Percentiles rank a stretch among this genome's conserved stretches.
Evolutionary conservation across 139 green algal species (phyloP).

Genomic region (Chlamydomonas sphaeroides): DNA sequence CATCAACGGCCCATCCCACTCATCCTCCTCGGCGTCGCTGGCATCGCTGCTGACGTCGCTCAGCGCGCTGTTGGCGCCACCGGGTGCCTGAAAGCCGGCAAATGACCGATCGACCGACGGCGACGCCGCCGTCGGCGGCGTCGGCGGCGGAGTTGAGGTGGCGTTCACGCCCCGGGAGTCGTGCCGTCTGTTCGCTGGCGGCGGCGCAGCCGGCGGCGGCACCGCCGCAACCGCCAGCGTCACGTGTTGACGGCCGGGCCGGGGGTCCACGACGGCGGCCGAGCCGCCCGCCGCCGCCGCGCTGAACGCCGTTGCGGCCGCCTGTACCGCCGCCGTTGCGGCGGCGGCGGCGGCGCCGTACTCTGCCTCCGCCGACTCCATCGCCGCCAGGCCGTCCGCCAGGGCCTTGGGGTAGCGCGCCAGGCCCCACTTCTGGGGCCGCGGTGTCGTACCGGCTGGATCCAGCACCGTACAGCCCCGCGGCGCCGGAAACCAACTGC

Average conservation of each 20-base stretch:
- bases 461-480: not conserved
- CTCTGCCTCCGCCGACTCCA: not conserved
- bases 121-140: no score
- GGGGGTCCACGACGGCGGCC: no score
- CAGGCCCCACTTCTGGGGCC: not conserved
- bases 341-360: not conserved
- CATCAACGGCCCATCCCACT: slow-evolving; percentile 2
- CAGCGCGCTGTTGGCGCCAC: not conserved
- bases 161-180: no score
- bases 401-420: not conserved
- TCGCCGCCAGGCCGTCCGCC: not conserved
- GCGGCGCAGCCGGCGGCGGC: no score
- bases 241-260: no score
- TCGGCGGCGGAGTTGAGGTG: not conserved
- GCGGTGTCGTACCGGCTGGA: not conserved
- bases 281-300: no score
- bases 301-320: not conserved
- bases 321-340: not conserved
- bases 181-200: no score
- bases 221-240: no score
- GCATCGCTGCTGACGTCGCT: no score
- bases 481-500: not conserved
- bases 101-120: no score
- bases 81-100: not conserved
- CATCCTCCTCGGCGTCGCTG: not conserved